Conservation (phyloP, 2,329 filamentous ascomycete species). For the Hypoxylon sp. region DNA sequence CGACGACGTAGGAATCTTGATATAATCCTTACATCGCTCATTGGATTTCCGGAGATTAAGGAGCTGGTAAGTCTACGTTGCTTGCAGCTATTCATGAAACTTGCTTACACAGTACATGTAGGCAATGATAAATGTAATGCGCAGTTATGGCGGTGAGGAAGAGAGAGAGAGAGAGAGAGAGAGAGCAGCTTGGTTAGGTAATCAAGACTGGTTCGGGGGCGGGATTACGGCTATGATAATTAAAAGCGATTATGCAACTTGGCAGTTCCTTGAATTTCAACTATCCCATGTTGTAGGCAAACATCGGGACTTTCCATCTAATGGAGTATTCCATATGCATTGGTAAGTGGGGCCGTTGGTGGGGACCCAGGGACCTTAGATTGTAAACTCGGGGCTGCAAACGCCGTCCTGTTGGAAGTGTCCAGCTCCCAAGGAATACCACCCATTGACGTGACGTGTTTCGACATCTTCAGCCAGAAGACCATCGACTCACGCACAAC, state of each 20-base stretch:
- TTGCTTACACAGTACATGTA: neutral
- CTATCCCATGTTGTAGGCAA: neutral
- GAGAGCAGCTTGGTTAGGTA: neutral
- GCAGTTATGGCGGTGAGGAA: neutral
- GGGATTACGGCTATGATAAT: neutral
- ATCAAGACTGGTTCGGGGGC: neutral
- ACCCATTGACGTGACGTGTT: conserved; percentile 43
- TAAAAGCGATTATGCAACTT: neutral
- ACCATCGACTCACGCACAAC: conserved; percentile 18
- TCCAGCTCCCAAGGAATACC: conserved; percentile 13
- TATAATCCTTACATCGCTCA: conserved; percentile 33
- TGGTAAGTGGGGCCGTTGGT: conserved; percentile 22
- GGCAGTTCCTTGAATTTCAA: neutral
- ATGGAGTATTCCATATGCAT: conserved; percentile 22
- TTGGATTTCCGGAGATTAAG: neutral
- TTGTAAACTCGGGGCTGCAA: neutral
- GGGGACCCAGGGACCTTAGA: conserved; percentile 21
- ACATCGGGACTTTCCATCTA: conserved; percentile 11
- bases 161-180: too few species aligned
- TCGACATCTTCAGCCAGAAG: conserved; percentile 25
- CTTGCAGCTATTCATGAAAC: neutral
- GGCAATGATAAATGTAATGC: too few species aligned
- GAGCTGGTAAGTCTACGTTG: neutral
- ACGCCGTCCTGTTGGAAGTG: neutral
- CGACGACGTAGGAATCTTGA: conserved; percentile 38